A percentile compares a stretch with the other conserved stretches of the same genome.
These are phyloP conservation scores for Byssoonygena ceratinophila DNA, from an alignment of 2,329 filamentous ascomycete species.

Conservation along the genomic window DNA sequence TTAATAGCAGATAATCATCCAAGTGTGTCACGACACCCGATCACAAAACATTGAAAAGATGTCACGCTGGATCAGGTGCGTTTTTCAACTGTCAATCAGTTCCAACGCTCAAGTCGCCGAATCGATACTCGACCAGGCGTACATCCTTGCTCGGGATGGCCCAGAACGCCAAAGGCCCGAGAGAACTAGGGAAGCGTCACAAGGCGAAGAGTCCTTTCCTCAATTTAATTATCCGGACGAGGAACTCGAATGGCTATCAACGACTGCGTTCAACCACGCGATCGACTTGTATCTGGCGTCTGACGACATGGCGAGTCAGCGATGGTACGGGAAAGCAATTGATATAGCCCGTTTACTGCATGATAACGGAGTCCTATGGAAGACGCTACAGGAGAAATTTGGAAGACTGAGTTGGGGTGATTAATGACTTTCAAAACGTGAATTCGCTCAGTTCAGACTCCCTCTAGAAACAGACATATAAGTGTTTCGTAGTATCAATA, in stretches of 20 bases:
- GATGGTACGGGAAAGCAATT: constrained; percentile 32
- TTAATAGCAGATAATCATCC: constrained; percentile 58
- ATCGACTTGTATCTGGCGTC: constrained; percentile 41
- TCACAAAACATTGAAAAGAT: constrained; percentile 52
- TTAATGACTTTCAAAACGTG: background rate
- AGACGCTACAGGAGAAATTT: constrained; percentile 24
- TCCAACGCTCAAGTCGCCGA: constrained; percentile 27
- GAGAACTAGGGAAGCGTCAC: constrained; percentile 15
- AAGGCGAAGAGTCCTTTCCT: constrained; percentile 15
- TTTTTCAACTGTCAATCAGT: constrained; percentile 58
- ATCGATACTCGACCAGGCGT: constrained; percentile 27
- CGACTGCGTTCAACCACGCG: constrained; percentile 45
- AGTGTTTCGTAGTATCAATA: background rate
- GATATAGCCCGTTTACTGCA: constrained; percentile 24
- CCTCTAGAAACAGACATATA: no score
- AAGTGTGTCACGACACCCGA: constrained; percentile 42
- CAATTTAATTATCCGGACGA: constrained; percentile 42
- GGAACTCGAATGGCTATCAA: constrained; percentile 50
- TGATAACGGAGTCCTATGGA: constrained; percentile 21
- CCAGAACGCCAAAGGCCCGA: constrained; percentile 8
- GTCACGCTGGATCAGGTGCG: constrained; percentile 65
- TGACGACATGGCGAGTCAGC: constrained; percentile 25
- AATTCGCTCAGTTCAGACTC: no score
- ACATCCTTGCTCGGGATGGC: constrained; percentile 20
- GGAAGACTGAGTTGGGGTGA: constrained; percentile 20